Conservation (phyloP, 177 flowering plant species). For the Vitis hybrid region DNA sequence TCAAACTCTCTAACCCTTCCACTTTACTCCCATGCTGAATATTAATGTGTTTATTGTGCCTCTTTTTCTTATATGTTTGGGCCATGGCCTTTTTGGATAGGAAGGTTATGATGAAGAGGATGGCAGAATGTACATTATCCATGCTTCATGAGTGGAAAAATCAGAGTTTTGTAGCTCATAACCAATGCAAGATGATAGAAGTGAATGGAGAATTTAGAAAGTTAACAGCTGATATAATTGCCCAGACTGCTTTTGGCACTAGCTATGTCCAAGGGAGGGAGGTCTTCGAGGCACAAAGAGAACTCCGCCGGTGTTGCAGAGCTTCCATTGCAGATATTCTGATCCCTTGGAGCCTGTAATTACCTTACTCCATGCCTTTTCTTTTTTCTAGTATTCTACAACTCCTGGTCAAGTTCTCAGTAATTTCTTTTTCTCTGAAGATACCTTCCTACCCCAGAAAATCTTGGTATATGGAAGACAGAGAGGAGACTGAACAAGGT, state of each 20-base stretch:
- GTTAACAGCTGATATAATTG: constrained; percentile 18
- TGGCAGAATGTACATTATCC: constrained; percentile 9
- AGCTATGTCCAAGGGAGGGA: constrained; percentile 10
- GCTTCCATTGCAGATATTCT: neutral
- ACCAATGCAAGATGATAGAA: constrained; percentile 6
- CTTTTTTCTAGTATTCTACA: too few species aligned
- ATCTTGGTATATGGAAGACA: constrained; percentile 14
- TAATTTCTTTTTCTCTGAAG: constrained; percentile 1
- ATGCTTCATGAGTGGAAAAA: constrained; percentile 22
- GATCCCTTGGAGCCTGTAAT: constrained; percentile 18
- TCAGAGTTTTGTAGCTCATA: neutral
- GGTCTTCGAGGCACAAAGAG: constrained; percentile 14
- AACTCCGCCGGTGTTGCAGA: constrained; percentile 5
- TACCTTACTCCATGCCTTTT: neutral
- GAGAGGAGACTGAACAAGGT: constrained; percentile 13
- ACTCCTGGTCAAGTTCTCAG: too few species aligned
- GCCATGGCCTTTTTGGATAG: neutral
- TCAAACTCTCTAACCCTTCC: neutral
- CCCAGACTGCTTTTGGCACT: constrained; percentile 20
- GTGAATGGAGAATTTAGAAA: constrained; percentile 8
- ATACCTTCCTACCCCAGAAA: constrained; percentile 19
- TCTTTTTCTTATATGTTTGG: neutral
- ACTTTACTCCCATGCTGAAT: neutral
- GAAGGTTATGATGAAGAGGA: constrained; percentile 17
- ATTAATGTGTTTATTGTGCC: neutral